Evolutionary conservation across 352 stramenopile species (phyloP), one percentile per base, ranked within the genome.

Genomic region (Phytophthora boehmeriae): DNA sequence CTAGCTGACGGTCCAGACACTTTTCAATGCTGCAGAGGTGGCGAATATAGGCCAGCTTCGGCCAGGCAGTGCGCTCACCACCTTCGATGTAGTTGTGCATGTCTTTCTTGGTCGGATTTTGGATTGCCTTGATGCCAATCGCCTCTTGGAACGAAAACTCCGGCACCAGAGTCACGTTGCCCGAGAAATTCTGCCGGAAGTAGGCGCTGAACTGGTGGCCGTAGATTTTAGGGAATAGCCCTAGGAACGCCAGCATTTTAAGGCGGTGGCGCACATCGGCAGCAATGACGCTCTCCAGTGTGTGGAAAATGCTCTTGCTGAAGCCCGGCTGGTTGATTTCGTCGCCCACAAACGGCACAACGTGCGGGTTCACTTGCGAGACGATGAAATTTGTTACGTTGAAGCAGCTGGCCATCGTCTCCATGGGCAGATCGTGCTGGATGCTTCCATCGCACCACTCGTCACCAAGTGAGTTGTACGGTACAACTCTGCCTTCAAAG

Each of bases 161-260:
- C 6, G 88, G 78, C 68, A 97, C 94, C 46, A 99, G 78, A 9
- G 96, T 99, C 41, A 99, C 91, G 69, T 98, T 97, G 14, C 97
- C 97, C 43, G 97, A 96, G 71, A 99, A 99, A 66, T 98, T 97
- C 79, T 98, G 93, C 41, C 89, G 86, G 76, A 97, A 82, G 66
- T 77, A 89, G 39, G 68, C 78, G 52, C 75, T 88, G 60, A 84
- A 84, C 49, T 88, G 78, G 68, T 98, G 91, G 14, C 78, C 80
- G 54, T 92, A 88, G 61, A 89, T 87, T 56, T 83, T 85, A 6
- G 88, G 78, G 54, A 93, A 96, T 5, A 98, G 61, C 0, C 93
- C 93, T 10, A 98, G 64, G 60, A 93, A 86, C 22, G 80, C 77
- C 50, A 92, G 63, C 80, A 89, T 87, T 50, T 88, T 90, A n/a